Base-by-base conservation (phyloP, 352 stramenopile genomes). In the Phytopythium mirpurense region DNA sequence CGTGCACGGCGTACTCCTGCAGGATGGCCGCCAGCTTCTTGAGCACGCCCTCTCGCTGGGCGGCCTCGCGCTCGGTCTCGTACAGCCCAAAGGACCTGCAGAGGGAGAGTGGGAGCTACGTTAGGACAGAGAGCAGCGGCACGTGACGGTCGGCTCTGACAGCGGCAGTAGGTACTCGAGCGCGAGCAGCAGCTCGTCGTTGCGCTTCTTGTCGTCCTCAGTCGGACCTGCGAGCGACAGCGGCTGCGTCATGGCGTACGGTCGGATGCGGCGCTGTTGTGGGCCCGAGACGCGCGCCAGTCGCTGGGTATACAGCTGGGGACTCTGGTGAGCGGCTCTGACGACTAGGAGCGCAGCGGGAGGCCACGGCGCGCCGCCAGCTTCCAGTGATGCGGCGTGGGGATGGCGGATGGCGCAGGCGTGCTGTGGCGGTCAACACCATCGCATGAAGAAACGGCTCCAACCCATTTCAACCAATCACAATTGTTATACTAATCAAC, bases 1-100 rank as follows among this genome's bases (percentile, higher is more conserved):
- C 83, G 41, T 92, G 69, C 29, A 90, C 62, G 9, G 80, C 81
- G 60, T 89, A 95, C 46, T 96, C 79, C 14, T 90, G 61, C 23
- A 95, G 50, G 31, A 95, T 72, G 15, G 59, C 52, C 3, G 67
- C 67, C 42, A 96, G 60, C 57, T 74, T 88, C 16, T 67, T 41
- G 6, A 96, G 67, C 37, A 95, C 78, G 4, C 53, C 45, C 57
- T 90, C 79, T 2, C 88, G 81, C 49, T 73, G 62, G 5, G 68
- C 62, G 23, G 88, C 53, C 47, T 89, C 81, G 15, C 90, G 62
- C 16, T 78, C 63, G 15, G 61, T 91, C 59, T 96, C 88, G 53
- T 92, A 89, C 46, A 96, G 51, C 5, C 67, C 71, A 44, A 57
- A 86, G 24, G 68, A 65, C 36, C 79, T 94, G 42, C 2, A 42